Base-by-base conservation (phyloP, 371 early-diverging fungal genomes). In the Rhizopus delemar region DNA sequence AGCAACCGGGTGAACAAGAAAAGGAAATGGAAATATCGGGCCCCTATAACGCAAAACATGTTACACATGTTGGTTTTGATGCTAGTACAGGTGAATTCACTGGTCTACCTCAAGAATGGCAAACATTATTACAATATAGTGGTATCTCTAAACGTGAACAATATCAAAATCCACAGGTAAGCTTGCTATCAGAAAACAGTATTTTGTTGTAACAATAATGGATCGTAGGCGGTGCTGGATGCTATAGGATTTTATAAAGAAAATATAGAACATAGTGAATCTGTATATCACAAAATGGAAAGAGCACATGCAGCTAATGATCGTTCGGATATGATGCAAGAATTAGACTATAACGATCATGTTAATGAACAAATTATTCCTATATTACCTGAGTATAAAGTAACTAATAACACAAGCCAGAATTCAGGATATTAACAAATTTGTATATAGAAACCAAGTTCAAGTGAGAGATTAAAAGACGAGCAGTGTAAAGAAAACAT, bases 101-200 rank as follows among this genome's bases (percentile, higher is more conserved):
- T 50, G 98, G 98, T n/a, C 69, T 98, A 51, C 98, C 98, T 34
- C 85, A 88, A 62, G 94, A 94, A 70, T 98, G 98, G 98, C 91
- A 94, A 52, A 80, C 84, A 32, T 75, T 98, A 65, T 82, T 98
- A 45, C 85, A 89, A 61, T 90, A 93, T 61, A 90, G 96, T 49
- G 97, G 98, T 51, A 97, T 98, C 65, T 84, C 96, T 39, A 91
- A 94, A 74, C 90, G 92, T 66, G 96, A 98, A 65, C 96, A 97
- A 78, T 85, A 89, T 61, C 91, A 92, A 32, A 89, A 98, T 70
- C 98, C 97, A n/a, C 94, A 95, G 71, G 90, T 82, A 75, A 43
- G 1, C 2, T 22, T 22, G 22, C 22, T 22, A 22, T 22, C 22
- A 22, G 22, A 22, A 22, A 22, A 22, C 22, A 22, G 22, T 22